These are phyloP conservation scores for Eustoma russellianum DNA, from an alignment of 257 asterid genomes.

Conservation along the genomic window DNA sequence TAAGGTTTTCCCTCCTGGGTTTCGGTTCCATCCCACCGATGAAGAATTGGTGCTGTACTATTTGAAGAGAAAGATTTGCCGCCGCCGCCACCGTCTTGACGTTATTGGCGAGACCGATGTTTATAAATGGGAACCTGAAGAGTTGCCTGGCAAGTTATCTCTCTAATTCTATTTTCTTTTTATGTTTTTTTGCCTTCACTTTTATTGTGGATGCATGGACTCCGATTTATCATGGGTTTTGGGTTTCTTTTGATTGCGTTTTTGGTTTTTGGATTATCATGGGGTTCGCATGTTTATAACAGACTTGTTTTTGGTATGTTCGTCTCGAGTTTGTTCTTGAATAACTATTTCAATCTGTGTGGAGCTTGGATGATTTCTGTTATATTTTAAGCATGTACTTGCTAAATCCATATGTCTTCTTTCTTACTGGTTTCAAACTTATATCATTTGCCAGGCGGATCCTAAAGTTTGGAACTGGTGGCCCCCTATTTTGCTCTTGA, in stretches of 20 bases:
- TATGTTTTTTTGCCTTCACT: neutral
- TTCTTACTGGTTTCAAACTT: too few relatives aligned
- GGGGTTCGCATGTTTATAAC: too few relatives aligned
- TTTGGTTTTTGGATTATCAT: neutral
- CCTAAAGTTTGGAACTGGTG: too few relatives aligned
- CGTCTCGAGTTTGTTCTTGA: too few relatives aligned
- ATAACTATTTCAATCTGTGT: too few relatives aligned
- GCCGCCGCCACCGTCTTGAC: constrained; percentile 37
- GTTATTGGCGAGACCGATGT: constrained; percentile 64
- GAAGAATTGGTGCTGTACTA: constrained; percentile 76
- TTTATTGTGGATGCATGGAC: constrained; percentile 7
- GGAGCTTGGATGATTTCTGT: too few relatives aligned
- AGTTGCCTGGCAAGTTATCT: constrained; percentile 52
- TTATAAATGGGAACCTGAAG: constrained; percentile 84
- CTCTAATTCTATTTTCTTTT: too few relatives aligned
- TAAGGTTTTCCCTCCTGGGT: constrained; percentile 62
- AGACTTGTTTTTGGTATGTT: too few relatives aligned
- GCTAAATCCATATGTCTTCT: too few relatives aligned
- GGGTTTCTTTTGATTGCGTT: neutral
- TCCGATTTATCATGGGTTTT: neutral
- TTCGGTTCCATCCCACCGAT: constrained; percentile 89
- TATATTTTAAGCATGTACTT: too few relatives aligned
- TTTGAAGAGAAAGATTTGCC: constrained; percentile 65
- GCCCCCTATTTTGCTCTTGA: too few relatives aligned
- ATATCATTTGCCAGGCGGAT: too few relatives aligned